Conservation (phyloP, 805 yeast species). For the Priceomyces medius region DNA sequence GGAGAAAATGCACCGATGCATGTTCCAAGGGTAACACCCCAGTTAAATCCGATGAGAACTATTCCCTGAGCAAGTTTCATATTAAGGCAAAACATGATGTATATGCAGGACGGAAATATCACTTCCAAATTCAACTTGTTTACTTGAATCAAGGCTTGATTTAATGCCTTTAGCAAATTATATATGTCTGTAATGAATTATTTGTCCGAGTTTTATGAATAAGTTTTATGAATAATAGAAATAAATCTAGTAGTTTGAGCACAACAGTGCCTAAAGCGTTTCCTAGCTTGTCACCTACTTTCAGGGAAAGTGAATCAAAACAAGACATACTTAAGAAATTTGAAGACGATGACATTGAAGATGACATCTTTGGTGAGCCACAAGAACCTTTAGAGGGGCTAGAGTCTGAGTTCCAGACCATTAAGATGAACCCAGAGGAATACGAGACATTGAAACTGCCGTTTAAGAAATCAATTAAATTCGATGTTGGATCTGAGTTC, state of each 20-base stretch:
- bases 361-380: constrained; percentile 26
- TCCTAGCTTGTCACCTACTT: constrained; percentile 8
- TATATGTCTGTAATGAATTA: not conserved
- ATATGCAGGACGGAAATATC: not conserved
- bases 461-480: constrained; percentile 5
- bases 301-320: constrained; percentile 13
- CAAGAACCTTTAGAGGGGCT: constrained; percentile 15
- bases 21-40: constrained; percentile 37
- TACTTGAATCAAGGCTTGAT: not conserved
- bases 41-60: constrained; percentile 13
- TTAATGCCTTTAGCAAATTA: not conserved
- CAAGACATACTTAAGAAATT: constrained; percentile 21
- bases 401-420: constrained; percentile 27
- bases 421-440: constrained; percentile 13
- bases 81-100: not conserved
- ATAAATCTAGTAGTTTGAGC: constrained; percentile 4
- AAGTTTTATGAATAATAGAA: not conserved
- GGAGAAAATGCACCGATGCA: constrained; percentile 53
- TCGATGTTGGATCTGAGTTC: not conserved
- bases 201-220: not conserved
- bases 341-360: constrained; percentile 15
- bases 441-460: constrained; percentile 7
- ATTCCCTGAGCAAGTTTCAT: constrained; percentile 2
- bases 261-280: constrained; percentile 9
- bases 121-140: constrained; percentile 1